phyloP scores from a whole-genome alignment of 495 filamentous ascomycete species.

The Daldinia vernicosa region DNA sequence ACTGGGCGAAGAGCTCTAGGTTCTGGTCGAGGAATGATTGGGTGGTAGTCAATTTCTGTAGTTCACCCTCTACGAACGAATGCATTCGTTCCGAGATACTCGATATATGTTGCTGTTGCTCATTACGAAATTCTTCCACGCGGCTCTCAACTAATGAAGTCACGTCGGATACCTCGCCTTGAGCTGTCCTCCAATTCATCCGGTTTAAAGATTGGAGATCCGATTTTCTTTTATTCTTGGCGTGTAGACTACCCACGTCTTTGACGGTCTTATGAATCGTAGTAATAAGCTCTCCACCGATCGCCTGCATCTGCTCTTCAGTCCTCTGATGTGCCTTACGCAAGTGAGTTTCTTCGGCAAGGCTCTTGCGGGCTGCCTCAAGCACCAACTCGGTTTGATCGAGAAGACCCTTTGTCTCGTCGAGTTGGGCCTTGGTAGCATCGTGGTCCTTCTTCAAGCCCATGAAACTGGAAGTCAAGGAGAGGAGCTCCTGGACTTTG shows the following conservation, averaged over 20 bases:
- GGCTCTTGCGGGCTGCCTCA: conserved; percentile 72
- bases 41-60: conserved; percentile 70
- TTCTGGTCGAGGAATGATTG: conserved; percentile 75
- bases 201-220: conserved; percentile 82
- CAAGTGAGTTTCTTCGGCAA: conserved; percentile 81
- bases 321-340: conserved; percentile 87
- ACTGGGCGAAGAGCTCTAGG: conserved; percentile 68
- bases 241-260: conserved; percentile 81
- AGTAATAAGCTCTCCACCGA: conserved; percentile 78
- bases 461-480: conserved; percentile 84
- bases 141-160: conserved; percentile 78
- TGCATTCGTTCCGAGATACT: conserved; percentile 74
- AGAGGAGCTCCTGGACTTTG: conserved; percentile 90
- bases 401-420: conserved; percentile 80
- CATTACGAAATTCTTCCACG: conserved; percentile 70
- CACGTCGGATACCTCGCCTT: conserved; percentile 73
- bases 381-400: conserved; percentile 88
- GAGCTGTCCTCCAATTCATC: conserved; percentile 79
- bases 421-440: conserved; percentile 70
- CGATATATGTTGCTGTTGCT: conserved; percentile 75
- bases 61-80: conserved; percentile 74
- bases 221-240: conserved; percentile 82
- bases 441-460: conserved; percentile 88
- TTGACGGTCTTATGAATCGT: conserved; percentile 78
- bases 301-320: conserved; percentile 73